Conservation (phyloP, 306 rosid genomes). For the Cucumis sativus region DNA sequence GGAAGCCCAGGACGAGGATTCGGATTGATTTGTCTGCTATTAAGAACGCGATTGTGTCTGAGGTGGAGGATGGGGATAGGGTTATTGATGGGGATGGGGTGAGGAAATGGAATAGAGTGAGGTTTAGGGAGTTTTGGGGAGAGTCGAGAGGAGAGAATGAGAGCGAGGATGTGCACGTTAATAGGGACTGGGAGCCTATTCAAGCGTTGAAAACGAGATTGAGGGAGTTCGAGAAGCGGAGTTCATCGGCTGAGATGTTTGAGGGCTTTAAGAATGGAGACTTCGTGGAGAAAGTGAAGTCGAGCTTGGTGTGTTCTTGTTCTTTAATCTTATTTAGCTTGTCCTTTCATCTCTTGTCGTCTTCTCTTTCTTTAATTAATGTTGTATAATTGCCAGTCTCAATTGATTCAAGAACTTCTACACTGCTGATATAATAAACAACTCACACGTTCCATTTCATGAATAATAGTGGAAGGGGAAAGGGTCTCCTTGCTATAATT, state of each 20-base stretch:
- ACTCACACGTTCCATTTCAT: background rate
- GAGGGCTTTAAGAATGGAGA: constrained; percentile 69
- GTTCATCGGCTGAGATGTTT: constrained; percentile 50
- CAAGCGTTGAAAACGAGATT: constrained; percentile 67
- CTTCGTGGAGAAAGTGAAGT: constrained; percentile 75
- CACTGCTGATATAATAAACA: background rate
- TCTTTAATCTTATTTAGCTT: constrained; percentile 12
- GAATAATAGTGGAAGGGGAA: background rate
- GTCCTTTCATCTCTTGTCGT: background rate
- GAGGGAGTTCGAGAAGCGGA: constrained; percentile 72
- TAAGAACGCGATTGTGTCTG: constrained; percentile 63
- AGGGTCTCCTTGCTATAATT: background rate
- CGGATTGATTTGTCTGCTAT: constrained; percentile 82
- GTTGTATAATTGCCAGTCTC: background rate
- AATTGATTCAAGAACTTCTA: background rate
- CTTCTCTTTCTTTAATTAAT: background rate
- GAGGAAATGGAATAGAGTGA: constrained; percentile 31
- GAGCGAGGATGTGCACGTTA: constrained; percentile 21
- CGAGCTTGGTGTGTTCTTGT: constrained; percentile 56
- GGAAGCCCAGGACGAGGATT: constrained; percentile 68
- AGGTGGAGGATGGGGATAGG: constrained; percentile 34
- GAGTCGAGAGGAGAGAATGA: constrained; percentile 58
- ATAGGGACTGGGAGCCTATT: constrained; percentile 83
- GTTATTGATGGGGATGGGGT: constrained; percentile 35
- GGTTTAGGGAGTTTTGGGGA: constrained; percentile 66